Evolutionary conservation across 768 basidiomycete species (phyloP), one percentile per base, ranked within the genome.

Genomic region (Chiua virens): DNA sequence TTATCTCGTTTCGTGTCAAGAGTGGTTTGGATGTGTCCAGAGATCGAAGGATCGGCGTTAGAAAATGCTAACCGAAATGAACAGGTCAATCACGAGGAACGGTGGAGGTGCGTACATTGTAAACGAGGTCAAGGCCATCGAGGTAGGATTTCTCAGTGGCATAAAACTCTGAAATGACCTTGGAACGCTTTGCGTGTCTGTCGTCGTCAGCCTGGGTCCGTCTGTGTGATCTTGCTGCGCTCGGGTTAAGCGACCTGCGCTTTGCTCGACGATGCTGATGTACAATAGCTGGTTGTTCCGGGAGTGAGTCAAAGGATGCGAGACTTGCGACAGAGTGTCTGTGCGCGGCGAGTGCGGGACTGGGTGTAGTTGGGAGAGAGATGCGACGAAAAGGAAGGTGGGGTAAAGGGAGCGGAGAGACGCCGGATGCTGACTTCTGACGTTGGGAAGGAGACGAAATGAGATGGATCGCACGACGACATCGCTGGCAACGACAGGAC

Each of bases 111-210:
- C 83, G 39, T 53, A 91, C 91, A 54, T 83, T 80, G 71, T 93
- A 88, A 45, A 94, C 81, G 44, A 93, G 74, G 54, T 92, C 89
- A 37, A 94, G 76, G 9, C 91, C 92, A 58, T 85, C 81, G 28
- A 92, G 79, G 58, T 94, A 94, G 0, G 83, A 79, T 59, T 77
- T 81, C 71, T 94, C 92, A 0, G 91, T 92, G 49, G 87, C 82
- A 57, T 82, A 84, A 56, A 94, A 86, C 64, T 94, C 92, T 39
- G 81, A 75, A n/a, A 92, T 75, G 34, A 93, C 77, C 66, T 82
- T 89, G 40, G 77, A 70, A 43, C 86, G 73, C 64, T 86, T 92
- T 36, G 70, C 69, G 40, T 78, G 74, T 42, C 70, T 71, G 42
- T 76, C 74, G 43, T 81, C 77, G 59, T 83, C 75, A 2, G 71